Evolutionary conservation across 768 basidiomycete species (phyloP).

Genomic region (Podaxis sp.): DNA sequence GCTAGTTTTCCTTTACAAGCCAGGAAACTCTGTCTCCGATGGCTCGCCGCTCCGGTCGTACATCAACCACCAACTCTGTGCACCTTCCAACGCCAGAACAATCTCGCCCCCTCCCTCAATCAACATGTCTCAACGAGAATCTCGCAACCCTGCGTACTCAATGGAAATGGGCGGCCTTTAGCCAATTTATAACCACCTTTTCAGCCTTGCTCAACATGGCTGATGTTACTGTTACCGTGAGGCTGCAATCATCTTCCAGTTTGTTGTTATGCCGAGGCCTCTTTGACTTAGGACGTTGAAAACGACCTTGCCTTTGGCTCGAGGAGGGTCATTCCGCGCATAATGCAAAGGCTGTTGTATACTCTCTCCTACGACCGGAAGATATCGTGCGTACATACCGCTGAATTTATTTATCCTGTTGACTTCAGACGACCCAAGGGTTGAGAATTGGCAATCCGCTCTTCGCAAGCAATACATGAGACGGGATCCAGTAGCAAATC

Average conservation of each 20-base stretch:
- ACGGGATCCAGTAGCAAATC: conserved; percentile 68
- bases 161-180: conserved; percentile 93
- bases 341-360: conserved; percentile 74
- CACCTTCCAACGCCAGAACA: conserved; percentile 26
- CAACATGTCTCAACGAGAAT: conserved; percentile 32
- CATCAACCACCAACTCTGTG: conserved; percentile 8
- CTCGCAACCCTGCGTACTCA: conserved; percentile 63
- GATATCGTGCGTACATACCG: conserved; percentile 53
- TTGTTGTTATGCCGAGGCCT: conserved; percentile 15
- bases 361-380: conserved; percentile 80
- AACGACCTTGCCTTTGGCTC: conserved; percentile 66
- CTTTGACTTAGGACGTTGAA: conserved; percentile 64
- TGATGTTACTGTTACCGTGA: conserved; percentile 66
- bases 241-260: conserved; percentile 20
- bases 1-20: conserved; percentile 8
- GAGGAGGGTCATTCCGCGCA: conserved; percentile 59
- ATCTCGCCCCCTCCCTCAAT: not conserved
- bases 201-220: conserved; percentile 66
- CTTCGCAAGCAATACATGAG: conserved; percentile 77
- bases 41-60: conserved; percentile 49
- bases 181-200: conserved; percentile 89
- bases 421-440: conserved; percentile 34
- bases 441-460: conserved; percentile 76
- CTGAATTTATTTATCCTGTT: conserved; percentile 13
- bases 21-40: conserved; percentile 28